Conservation (phyloP, 2,329 filamentous ascomycete species). For the Phaeosphaeriaceae sp. region DNA sequence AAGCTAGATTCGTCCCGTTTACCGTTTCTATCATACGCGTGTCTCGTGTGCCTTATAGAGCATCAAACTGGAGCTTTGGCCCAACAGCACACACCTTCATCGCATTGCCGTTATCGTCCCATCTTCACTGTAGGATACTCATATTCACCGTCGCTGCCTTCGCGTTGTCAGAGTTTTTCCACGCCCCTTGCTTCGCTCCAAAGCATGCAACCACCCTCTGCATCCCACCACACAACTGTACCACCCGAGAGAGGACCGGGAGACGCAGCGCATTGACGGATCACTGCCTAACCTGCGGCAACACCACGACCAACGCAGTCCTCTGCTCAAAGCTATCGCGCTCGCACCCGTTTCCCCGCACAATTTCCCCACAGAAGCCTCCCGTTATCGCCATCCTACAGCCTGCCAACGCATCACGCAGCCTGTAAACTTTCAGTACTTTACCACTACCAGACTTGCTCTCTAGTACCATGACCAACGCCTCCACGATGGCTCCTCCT, state of each 20-base stretch:
- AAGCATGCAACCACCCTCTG: conserved; percentile 18
- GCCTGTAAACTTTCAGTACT: neutral
- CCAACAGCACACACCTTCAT: neutral
- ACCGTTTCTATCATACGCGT: conserved; percentile 8
- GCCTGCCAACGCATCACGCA: conserved; percentile 6
- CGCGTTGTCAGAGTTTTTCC: conserved; percentile 6
- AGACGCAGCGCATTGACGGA: conserved; percentile 19
- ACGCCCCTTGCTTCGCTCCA: conserved; percentile 4
- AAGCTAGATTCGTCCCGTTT: conserved; percentile 14
- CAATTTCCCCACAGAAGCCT: conserved; percentile 9
- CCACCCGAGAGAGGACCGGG: conserved; percentile 10
- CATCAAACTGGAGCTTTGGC: neutral
- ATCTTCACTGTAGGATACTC: conserved; percentile 9
- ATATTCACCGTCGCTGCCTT: conserved; percentile 9
- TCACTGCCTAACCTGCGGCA: conserved; percentile 12
- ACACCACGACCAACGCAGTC: conserved; percentile 1
- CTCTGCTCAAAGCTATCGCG: conserved; percentile 4
- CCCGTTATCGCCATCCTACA: conserved; percentile 12
- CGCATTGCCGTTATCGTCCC: neutral
- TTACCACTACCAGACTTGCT: neutral
- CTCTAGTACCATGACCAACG: conserved; percentile 11
- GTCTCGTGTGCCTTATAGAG: neutral
- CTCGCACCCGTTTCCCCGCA: conserved; percentile 8
- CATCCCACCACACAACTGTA: conserved; percentile 6
- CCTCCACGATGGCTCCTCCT: conserved; percentile 11